Evolutionary conservation across 2,329 filamentous ascomycete genomes (phyloP).

Genomic region (Exophiala bonariae): DNA sequence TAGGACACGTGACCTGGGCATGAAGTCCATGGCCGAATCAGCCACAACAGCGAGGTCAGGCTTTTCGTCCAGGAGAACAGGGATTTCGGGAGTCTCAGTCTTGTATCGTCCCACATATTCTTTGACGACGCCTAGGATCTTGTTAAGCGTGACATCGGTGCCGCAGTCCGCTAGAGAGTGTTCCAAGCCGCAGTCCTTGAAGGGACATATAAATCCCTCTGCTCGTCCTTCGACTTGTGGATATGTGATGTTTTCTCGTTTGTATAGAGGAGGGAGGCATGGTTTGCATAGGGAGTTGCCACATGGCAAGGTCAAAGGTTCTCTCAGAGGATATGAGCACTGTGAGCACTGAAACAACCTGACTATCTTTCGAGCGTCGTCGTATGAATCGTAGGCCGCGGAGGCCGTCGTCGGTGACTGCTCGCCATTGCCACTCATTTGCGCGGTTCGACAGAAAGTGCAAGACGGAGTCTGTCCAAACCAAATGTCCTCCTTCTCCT

Average conservation of each 20-base stretch:
- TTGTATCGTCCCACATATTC: slow-evolving; percentile 50
- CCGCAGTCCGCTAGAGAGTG: slow-evolving; percentile 77
- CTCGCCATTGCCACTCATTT: slow-evolving; percentile 26
- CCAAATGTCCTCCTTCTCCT: slow-evolving; percentile 11
- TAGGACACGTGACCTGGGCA: slow-evolving; percentile 38
- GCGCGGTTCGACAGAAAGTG: slow-evolving; percentile 8
- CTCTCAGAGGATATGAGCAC: slow-evolving; percentile 67
- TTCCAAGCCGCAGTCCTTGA: slow-evolving; percentile 64
- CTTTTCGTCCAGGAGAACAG: slow-evolving; percentile 44
- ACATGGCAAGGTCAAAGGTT: slow-evolving; percentile 77
- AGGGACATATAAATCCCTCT: slow-evolving; percentile 73
- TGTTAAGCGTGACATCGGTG: slow-evolving; percentile 73
- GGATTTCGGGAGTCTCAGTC: slow-evolving; percentile 33
- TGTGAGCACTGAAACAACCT: slow-evolving; percentile 74
- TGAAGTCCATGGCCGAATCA: slow-evolving; percentile 28
- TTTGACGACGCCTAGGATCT: slow-evolving; percentile 64
- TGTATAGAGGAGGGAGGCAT: slow-evolving; percentile 69
- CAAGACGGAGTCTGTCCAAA: no score
- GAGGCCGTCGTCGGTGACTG: slow-evolving; percentile 29
- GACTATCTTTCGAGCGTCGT: slow-evolving; percentile 64
- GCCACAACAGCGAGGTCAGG: slow-evolving; percentile 36
- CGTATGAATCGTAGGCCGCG: slow-evolving; percentile 47
- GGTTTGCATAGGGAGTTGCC: slow-evolving; percentile 73
- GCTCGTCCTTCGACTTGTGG: slow-evolving; percentile 67
- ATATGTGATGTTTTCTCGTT: slow-evolving; percentile 73